Percentiles rank a stretch among this genome's conserved stretches.
These are phyloP conservation scores for Brassica incana DNA, from an alignment of 345 rosid genomes.

Conservation along the genomic window DNA sequence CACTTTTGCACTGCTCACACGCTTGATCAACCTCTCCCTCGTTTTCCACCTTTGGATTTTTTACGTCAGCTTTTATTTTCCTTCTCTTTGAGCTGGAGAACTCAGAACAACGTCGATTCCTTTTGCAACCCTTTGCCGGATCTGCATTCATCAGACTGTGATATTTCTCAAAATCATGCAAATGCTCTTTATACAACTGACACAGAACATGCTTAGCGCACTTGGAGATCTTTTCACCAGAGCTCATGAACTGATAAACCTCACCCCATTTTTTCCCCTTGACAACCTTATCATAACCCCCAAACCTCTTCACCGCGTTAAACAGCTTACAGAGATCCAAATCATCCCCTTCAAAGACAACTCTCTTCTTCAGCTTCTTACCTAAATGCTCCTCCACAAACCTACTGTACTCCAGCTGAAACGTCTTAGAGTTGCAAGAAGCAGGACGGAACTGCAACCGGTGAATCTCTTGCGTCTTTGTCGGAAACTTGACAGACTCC, in stretches of 20 bases:
- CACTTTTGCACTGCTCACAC: constrained; percentile 86
- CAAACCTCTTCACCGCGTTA: constrained; percentile 87
- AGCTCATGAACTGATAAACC: constrained; percentile 69
- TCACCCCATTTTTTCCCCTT: constrained; percentile 87
- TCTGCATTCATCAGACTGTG: constrained; percentile 50
- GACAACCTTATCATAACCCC: constrained; percentile 74
- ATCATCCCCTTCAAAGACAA: constrained; percentile 77
- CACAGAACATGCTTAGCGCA: constrained; percentile 89
- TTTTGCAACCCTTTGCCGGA: constrained; percentile 55
- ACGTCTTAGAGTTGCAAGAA: constrained; percentile 78
- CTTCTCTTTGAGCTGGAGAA: constrained; percentile 52
- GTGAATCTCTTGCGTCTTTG: constrained; percentile 95
- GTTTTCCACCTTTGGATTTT: constrained; percentile 42
- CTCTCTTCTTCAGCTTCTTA: constrained; percentile 73
- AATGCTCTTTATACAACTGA: constrained; percentile 76
- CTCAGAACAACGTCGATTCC: constrained; percentile 39
- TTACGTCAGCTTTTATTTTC: constrained; percentile 43
- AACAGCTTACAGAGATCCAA: constrained; percentile 88
- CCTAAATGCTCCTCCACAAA: constrained; percentile 71
- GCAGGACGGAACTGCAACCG: constrained; percentile 91
- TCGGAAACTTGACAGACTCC: constrained; percentile 70
- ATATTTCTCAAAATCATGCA: constrained; percentile 75
- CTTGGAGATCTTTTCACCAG: constrained; percentile 63
- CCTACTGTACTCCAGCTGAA: constrained; percentile 82
- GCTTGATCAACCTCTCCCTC: constrained; percentile 67